Evolutionary conservation across 2,329 filamentous ascomycete species (phyloP), one percentile per base, ranked within the genome.

Genomic region (Phialocephala subalpina): DNA sequence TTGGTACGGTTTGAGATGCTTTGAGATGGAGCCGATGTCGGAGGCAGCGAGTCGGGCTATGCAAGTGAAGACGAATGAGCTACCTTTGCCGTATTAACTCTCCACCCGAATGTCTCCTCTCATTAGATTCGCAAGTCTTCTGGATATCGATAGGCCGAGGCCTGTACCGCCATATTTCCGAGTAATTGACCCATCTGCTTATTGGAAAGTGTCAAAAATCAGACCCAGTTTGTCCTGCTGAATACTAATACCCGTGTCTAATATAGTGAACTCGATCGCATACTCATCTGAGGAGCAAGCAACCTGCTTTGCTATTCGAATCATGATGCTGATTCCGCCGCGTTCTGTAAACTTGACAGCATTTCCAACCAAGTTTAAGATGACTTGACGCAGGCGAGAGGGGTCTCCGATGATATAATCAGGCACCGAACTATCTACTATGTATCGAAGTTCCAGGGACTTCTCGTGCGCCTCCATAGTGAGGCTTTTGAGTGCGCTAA

Each of bases 281-380:
- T 97, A 97, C 78, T 97, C 92, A 73, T 92, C 90, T 12, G 85
- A 83, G 14, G 84, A 85, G 73, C 88, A 91, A 47, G 88, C 84
- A 57, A 90, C 86, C 56, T 89, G 85, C 68, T 87, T 84, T 35
- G 92, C 83, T 80, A 89, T 84, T 74, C 90, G 89, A 73, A 98
- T 97, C n/a, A 92, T 94, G 60, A 98, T 88, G 78, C 94, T 97
- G 74, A 99, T 95, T 78, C 97, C 94, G 68, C 96, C 96, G 74
- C 96, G 91, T 79, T 98, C 95, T 2, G 96, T 98, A 79, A 99
- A 99, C 78, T 99, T 99, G 84, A 99, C 97, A 63, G 96, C 95
- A 75, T 99, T 99, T 76, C 96, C 96, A 61, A 98, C 95, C 64
- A 99, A 83, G 80, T 99, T 99, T 64, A 98, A 86, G 69, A 98